Evolutionary conservation across 2,329 filamentous ascomycete genomes (phyloP), one percentile per base, ranked within the genome.

Genomic region (Clonostachys solani): DNA sequence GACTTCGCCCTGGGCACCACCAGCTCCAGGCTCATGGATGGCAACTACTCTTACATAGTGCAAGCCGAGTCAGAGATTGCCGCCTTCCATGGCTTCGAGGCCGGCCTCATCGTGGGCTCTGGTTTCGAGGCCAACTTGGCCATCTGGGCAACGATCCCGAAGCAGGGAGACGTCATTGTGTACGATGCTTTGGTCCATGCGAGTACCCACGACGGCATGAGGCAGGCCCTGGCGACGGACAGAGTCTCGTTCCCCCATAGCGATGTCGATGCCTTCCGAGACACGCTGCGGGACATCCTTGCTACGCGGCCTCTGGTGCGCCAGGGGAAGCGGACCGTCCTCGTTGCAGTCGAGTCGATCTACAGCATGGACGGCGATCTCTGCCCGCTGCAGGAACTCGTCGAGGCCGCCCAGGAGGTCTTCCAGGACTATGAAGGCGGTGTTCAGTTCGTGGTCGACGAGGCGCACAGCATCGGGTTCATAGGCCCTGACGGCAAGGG

Each of bases 141-240:
- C 10, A 69, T 81, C 12, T 72, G 73, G 17, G 63, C 69, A 0
- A 68, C 69, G 34, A 59, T 81, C 13, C 77, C 78, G 0, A 73
- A 72, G 29, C 68, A 69, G 0, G 77, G 74, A 1, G 79, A 82
- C 56, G 57, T 71, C 2, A 73, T 89, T 17, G 55, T 88, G 1
- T 83, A 83, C 49, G 84, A 89, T 59, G 80, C 81, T 52, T 67
- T 81, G 13, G 77, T 87, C 5, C 85, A 88, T 54, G 85, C 85
- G 1, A 86, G 81, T 59, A 74, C 77, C 1, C 80, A 81, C 49
- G 81, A 86, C 50, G 84, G 83, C 2, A 85, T 87, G 76, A 65
- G 70, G n/a, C 59, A 75, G 5, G 77, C 72, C 10, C 66, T 80
- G 6, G 81, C 82, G 0, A 61, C 64, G 2, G 59, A 65, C 38